These are phyloP conservation scores for Bipolaris gigantea DNA, from an alignment of 2,329 filamentous ascomycete genomes.

Conservation along the genomic window DNA sequence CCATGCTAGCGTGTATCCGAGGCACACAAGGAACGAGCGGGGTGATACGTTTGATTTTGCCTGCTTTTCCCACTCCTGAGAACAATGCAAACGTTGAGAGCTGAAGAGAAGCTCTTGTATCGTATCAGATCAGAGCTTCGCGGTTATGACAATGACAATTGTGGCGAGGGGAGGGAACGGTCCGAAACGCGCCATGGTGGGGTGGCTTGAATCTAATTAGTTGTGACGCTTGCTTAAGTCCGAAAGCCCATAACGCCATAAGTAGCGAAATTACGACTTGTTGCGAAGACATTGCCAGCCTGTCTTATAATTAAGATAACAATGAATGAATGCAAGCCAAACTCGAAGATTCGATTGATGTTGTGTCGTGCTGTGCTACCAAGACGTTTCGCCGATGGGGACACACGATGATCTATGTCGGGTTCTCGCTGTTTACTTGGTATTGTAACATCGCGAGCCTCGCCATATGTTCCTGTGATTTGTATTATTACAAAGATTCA, in stretches of 20 bases:
- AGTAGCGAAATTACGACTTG: not conserved
- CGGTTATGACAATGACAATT: not conserved
- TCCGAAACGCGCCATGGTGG: not conserved
- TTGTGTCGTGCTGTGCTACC: too few relatives aligned
- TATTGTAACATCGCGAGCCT: too few relatives aligned
- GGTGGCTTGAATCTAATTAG: not conserved
- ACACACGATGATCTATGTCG: not conserved
- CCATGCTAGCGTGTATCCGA: slow-evolving; percentile 16
- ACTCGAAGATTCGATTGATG: not conserved
- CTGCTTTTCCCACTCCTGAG: not conserved
- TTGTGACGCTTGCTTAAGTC: slow-evolving; percentile 3
- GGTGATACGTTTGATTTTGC: not conserved
- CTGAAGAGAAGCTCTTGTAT: not conserved
- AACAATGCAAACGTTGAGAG: not conserved
- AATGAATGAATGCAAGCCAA: not conserved
- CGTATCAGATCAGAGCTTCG: not conserved
- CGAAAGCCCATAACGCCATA: not conserved
- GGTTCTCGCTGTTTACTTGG: too few relatives aligned
- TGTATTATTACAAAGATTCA: too few relatives aligned
- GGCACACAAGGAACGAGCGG: not conserved
- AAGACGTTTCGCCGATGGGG: not conserved
- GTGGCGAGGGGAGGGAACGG: not conserved
- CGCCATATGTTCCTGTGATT: too few relatives aligned
- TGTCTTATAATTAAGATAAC: not conserved
- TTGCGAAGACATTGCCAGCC: not conserved